These are phyloP conservation scores for Rhizophlyctis rosea DNA, from an alignment of 192 early-diverging fungal species.

Conservation along the genomic window DNA sequence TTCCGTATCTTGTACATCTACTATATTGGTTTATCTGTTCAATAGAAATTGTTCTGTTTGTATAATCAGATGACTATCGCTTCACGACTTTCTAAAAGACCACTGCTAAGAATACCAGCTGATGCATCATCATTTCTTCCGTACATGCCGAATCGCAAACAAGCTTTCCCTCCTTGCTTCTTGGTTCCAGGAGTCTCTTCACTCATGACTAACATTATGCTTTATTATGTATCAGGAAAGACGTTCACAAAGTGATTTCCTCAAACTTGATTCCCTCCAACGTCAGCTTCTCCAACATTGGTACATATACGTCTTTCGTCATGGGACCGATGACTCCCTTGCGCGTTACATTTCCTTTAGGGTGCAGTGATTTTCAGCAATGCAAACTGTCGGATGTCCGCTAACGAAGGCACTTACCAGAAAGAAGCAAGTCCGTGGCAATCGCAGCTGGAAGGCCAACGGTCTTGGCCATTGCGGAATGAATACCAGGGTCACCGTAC, in stretches of 20 bases:
- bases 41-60: too few relatives aligned
- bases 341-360: conserved; percentile 32
- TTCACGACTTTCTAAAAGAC: too few relatives aligned
- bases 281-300: conserved; percentile 83
- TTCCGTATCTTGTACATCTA: too few relatives aligned
- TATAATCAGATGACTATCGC: too few relatives aligned
- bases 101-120: too few relatives aligned
- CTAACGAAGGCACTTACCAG: conserved; percentile 56
- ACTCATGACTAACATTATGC: too few relatives aligned
- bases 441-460: conserved; percentile 97
- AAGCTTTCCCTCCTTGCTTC: too few relatives aligned
- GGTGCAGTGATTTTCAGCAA: neutral
- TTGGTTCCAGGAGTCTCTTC: too few relatives aligned
- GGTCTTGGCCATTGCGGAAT: conserved; percentile 95
- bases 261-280: conserved; percentile 85
- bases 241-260: conserved; percentile 48
- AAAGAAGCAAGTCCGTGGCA: conserved; percentile 86
- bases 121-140: too few relatives aligned
- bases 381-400: conserved; percentile 1
- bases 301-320: conserved; percentile 83
- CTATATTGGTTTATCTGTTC: too few relatives aligned
- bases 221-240: too few relatives aligned
- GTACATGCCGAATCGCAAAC: too few relatives aligned
- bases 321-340: conserved; percentile 92
- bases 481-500: conserved; percentile 85